phyloP scores from a whole-genome alignment of 2,329 filamentous ascomycete genomes.

The Microdochium bolleyi region DNA sequence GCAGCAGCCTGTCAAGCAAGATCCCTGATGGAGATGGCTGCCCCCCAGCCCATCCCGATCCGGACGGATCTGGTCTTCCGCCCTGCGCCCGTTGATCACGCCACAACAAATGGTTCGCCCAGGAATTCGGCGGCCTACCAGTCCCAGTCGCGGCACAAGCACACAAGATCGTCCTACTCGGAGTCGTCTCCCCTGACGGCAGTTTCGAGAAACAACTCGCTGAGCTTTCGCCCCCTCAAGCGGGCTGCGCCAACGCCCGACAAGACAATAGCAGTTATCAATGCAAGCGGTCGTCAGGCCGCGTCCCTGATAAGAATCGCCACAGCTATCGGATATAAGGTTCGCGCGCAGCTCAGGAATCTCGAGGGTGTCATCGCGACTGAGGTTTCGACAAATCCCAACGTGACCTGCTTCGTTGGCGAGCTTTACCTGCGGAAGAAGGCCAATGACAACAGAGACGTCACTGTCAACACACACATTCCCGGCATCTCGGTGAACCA shows the following conservation, averaged over 20 bases:
- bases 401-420: constrained; percentile 59
- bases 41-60: constrained; percentile 22
- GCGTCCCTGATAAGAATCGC: constrained; percentile 92
- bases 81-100: constrained; percentile 15
- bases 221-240: constrained; percentile 53
- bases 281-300: constrained; percentile 90
- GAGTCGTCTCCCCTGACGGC: constrained; percentile 44
- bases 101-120: constrained; percentile 14
- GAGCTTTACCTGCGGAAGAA: constrained; percentile 53
- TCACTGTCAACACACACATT: constrained; percentile 60
- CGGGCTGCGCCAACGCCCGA: constrained; percentile 50
- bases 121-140: constrained; percentile 12
- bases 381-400: constrained; percentile 75
- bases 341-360: constrained; percentile 85
- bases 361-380: constrained; percentile 80
- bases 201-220: constrained; percentile 49
- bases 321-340: constrained; percentile 85
- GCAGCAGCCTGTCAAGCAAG: neutral
- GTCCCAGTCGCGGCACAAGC: constrained; percentile 41
- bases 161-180: constrained; percentile 54
- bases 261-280: constrained; percentile 90
- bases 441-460: constrained; percentile 46
- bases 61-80: constrained; percentile 21
- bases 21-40: constrained; percentile 12
- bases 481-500: constrained; percentile 62